phyloP scores from a whole-genome alignment of 352 stramenopile species.

The Phytophthora rubi region DNA sequence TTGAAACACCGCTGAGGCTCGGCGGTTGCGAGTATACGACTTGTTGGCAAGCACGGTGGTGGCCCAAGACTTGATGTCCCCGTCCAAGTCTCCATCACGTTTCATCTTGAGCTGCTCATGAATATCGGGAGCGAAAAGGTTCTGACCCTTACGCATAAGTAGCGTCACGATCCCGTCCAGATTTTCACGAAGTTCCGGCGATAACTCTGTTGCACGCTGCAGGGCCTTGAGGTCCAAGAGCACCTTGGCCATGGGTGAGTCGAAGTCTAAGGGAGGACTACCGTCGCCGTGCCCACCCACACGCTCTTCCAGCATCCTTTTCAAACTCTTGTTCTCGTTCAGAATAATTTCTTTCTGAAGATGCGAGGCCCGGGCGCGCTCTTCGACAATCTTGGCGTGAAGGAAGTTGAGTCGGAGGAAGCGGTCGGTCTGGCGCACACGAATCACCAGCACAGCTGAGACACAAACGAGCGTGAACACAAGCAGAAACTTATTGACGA shows the following conservation, averaged over 20 bases:
- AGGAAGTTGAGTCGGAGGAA: slow-evolving; percentile 82
- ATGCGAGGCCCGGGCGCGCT: slow-evolving; percentile 66
- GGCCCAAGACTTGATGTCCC: slow-evolving; percentile 83
- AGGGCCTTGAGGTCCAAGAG: slow-evolving; percentile 79
- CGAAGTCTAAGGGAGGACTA: slow-evolving; percentile 63
- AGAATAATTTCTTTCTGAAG: slow-evolving; percentile 84
- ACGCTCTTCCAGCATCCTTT: slow-evolving; percentile 81
- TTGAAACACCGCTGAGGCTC: slow-evolving; percentile 54
- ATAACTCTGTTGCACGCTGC: slow-evolving; percentile 63
- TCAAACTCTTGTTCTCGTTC: slow-evolving; percentile 86
- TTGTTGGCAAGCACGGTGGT: slow-evolving; percentile 80
- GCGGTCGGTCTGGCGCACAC: slow-evolving; percentile 75
- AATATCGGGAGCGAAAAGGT: slow-evolving; percentile 83
- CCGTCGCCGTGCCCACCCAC: slow-evolving; percentile 34
- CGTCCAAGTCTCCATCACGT: slow-evolving; percentile 69
- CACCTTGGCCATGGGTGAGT: slow-evolving; percentile 84
- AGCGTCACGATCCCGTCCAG: slow-evolving; percentile 77
- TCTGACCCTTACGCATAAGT: slow-evolving; percentile 83
- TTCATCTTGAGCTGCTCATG: slow-evolving; percentile 83
- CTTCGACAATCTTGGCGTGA: slow-evolving; percentile 74
- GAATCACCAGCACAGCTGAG: slow-evolving; percentile 63
- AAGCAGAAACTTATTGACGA: slow-evolving; percentile 78
- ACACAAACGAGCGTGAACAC: slow-evolving; percentile 67
- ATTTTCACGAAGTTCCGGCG: slow-evolving; percentile 71
- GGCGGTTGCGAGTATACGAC: slow-evolving; percentile 76